These are phyloP conservation scores for Apiospora arundinis DNA, from an alignment of 2,329 filamentous ascomycete species.

Conservation along the genomic window DNA sequence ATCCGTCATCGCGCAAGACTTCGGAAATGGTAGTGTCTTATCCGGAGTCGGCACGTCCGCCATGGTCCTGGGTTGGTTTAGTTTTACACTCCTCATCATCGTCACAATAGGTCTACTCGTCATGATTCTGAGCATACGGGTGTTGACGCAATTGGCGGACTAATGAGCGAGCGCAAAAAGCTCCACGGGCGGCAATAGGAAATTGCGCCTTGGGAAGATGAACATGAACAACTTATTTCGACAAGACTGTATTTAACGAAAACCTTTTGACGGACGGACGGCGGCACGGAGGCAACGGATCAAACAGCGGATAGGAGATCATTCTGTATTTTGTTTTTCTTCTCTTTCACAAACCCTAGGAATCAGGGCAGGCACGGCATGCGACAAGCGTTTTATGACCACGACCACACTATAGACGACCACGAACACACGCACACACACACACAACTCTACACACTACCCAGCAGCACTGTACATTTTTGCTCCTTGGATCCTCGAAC, in stretches of 20 bases:
- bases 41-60: slow-evolving; percentile 68
- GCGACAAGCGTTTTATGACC: slow-evolving; percentile 17
- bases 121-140: slow-evolving; percentile 93
- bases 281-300: slow-evolving; percentile 11
- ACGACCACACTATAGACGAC: slow-evolving; percentile 19
- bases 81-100: slow-evolving; percentile 89
- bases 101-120: slow-evolving; percentile 94
- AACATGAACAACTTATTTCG: not conserved
- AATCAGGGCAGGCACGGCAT: slow-evolving; percentile 10
- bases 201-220: not conserved
- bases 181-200: not conserved
- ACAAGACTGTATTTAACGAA: slow-evolving; percentile 18
- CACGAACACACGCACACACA: slow-evolving; percentile 1
- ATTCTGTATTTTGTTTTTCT: slow-evolving; percentile 11
- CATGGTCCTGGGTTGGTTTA: slow-evolving; percentile 98
- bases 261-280: slow-evolving; percentile 1
- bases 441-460: not conserved
- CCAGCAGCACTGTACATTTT: slow-evolving; percentile 16
- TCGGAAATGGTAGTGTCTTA: slow-evolving; percentile 44
- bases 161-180: slow-evolving; percentile 28
- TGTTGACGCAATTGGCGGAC: slow-evolving; percentile 68
- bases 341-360: not conserved
- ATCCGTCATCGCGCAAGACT: slow-evolving; percentile 75
- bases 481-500: not conserved
- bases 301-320: not conserved